These are phyloP conservation scores for Bretschneidera sinensis DNA, from an alignment of 345 rosid species.

Conservation along the genomic window DNA sequence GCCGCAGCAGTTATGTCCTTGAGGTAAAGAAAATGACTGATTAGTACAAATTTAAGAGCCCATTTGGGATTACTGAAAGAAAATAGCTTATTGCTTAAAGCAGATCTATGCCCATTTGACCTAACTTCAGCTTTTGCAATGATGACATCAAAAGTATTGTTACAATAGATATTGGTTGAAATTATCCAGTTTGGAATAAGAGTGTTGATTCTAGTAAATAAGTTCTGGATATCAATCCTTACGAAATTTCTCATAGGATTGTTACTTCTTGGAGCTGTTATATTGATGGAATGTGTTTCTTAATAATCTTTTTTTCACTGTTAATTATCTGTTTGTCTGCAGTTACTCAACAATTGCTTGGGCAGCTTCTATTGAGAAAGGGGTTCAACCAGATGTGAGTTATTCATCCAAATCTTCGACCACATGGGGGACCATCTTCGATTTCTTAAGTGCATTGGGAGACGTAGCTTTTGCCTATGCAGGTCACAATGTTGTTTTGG, in stretches of 20 bases:
- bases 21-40: constrained; percentile 26
- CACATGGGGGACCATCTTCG: constrained; percentile 29
- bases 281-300: not conserved
- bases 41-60: not conserved
- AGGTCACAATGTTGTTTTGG: constrained; percentile 75
- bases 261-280: not conserved
- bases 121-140: too few species aligned
- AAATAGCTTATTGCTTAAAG: too few species aligned
- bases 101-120: too few species aligned
- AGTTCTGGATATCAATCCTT: too few species aligned
- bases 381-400: constrained; percentile 42
- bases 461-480: constrained; percentile 85
- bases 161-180: too few species aligned
- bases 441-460: constrained; percentile 70
- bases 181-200: too few species aligned
- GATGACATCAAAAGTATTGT: too few species aligned
- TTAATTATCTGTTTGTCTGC: not conserved
- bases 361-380: constrained; percentile 43
- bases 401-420: constrained; percentile 46
- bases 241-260: too few species aligned
- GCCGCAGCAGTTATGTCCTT: constrained; percentile 89
- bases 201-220: too few species aligned
- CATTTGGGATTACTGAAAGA: too few species aligned
- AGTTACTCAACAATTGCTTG: constrained; percentile 80
- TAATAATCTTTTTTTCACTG: not conserved